Conservation (phyloP, 2,329 filamentous ascomycete genomes). For the Fusarium mexicanum region DNA sequence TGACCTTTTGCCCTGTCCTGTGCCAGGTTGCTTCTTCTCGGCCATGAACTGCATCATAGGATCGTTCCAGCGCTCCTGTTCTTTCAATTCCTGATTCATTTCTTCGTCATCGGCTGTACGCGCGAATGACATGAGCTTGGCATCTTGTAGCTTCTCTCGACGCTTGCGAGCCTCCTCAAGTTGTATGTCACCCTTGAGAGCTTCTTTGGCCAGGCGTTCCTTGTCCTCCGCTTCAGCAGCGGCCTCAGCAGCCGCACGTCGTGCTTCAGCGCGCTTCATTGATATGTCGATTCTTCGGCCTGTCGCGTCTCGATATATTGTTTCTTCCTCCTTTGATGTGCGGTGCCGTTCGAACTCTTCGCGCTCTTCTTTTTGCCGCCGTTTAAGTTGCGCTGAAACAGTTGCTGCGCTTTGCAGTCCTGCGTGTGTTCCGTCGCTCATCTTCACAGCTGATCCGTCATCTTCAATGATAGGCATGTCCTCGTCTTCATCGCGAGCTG, state of each 20-base stretch:
- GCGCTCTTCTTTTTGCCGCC: slow-evolving; percentile 73
- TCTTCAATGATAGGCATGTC: slow-evolving; percentile 59
- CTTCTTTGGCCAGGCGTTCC: slow-evolving; percentile 72
- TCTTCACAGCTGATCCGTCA: slow-evolving; percentile 65
- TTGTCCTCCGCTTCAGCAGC: slow-evolving; percentile 76
- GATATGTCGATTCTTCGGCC: slow-evolving; percentile 93
- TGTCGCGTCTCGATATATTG: slow-evolving; percentile 94
- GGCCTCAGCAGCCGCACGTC: slow-evolving; percentile 69
- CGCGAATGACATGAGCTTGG: slow-evolving; percentile 82
- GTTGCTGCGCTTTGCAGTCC: slow-evolving; percentile 86
- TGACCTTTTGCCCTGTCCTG: slow-evolving; percentile 45
- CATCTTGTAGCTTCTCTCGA: slow-evolving; percentile 78
- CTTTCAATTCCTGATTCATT: slow-evolving; percentile 85
- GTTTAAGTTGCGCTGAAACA: slow-evolving; percentile 74
- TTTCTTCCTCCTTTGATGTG: slow-evolving; percentile 72
- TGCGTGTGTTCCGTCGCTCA: slow-evolving; percentile 88
- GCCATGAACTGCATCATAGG: slow-evolving; percentile 84
- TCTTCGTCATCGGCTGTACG: slow-evolving; percentile 84
- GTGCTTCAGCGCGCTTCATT: slow-evolving; percentile 87
- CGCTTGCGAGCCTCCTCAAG: slow-evolving; percentile 70
- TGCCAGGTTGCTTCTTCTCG: slow-evolving; percentile 52
- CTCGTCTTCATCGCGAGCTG: slow-evolving; percentile 58
- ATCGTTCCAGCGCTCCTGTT: slow-evolving; percentile 87
- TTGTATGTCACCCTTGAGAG: slow-evolving; percentile 87
- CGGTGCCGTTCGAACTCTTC: slow-evolving; percentile 57